Evolutionary conservation across 2,329 filamentous ascomycete species (phyloP).

Genomic region (Graphilbum sp.): DNA sequence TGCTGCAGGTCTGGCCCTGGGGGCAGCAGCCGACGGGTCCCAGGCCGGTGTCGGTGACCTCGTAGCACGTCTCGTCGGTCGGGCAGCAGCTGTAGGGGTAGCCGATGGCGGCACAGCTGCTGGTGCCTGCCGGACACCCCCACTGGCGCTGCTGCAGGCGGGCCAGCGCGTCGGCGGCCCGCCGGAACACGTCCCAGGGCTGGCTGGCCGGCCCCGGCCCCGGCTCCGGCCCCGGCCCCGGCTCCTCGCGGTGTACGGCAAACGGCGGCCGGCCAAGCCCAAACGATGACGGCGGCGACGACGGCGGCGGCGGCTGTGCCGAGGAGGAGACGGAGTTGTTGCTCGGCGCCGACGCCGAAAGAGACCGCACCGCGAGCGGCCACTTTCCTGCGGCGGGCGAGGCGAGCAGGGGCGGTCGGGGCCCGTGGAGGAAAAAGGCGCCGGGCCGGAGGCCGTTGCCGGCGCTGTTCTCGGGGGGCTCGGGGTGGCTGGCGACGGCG

Average conservation of each 20-base stretch:
- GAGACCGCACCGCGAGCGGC: not conserved
- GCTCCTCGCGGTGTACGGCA: constrained; percentile 24
- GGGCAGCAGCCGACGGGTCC: constrained; percentile 66
- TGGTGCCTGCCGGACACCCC: constrained; percentile 49
- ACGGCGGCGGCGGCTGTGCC: not conserved
- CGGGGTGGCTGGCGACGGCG: not conserved
- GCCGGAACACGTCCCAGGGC: constrained; percentile 18
- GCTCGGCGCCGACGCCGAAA: constrained; percentile 7
- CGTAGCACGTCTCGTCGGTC: constrained; percentile 47
- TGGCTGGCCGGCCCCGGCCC: not conserved
- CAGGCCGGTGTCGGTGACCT: constrained; percentile 42
- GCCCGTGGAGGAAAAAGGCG: no score
- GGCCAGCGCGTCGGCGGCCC: constrained; percentile 28
- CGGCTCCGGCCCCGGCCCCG: not conserved
- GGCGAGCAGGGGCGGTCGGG: no score
- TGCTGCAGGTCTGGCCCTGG: constrained; percentile 43
- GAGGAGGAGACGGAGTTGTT: not conserved
- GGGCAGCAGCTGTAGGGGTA: constrained; percentile 59
- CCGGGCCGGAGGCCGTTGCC: no score
- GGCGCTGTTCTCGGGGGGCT: no score
- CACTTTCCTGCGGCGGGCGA: not conserved
- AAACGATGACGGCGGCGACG: no score
- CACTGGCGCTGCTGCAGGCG: constrained; percentile 41
- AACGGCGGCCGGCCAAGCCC: constrained; percentile 32
- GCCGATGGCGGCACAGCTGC: constrained; percentile 45